Percentiles rank a stretch among this genome's conserved stretches.
Conservation (phyloP, 2,329 filamentous ascomycete genomes). For the Annulohypoxylon truncatum region DNA sequence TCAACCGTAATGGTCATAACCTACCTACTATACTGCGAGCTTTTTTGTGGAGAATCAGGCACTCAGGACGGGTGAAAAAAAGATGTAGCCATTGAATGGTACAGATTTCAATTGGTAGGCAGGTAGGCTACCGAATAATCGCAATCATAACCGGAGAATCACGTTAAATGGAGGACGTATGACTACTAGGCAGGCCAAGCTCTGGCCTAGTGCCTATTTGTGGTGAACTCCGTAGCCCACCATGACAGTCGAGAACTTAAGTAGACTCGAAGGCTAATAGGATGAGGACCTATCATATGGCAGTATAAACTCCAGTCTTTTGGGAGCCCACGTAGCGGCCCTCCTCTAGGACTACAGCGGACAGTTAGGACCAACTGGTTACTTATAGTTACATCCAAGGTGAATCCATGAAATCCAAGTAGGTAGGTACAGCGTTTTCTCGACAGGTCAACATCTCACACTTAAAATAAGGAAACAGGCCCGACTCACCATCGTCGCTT, state of each 20-base stretch:
- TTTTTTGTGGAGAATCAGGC: neutral
- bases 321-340: no score
- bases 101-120: neutral
- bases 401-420: no score
- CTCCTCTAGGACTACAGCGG: no score
- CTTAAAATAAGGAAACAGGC: no score
- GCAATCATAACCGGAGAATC: neutral
- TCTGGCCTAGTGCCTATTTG: neutral
- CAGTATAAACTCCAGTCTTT: neutral
- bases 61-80: neutral
- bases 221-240: neutral
- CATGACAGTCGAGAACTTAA: neutral
- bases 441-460: no score
- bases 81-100: slow-evolving; percentile 1
- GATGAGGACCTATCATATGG: neutral
- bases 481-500: no score
- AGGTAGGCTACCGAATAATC: neutral
- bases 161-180: neutral
- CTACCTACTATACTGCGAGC: neutral
- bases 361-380: no score
- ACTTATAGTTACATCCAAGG: no score
- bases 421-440: no score
- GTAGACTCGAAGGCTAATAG: neutral
- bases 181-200: neutral
- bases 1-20: neutral